Conservation (phyloP, 768 basidiomycete genomes). For the Lepiota brunneoincarnata region DNA sequence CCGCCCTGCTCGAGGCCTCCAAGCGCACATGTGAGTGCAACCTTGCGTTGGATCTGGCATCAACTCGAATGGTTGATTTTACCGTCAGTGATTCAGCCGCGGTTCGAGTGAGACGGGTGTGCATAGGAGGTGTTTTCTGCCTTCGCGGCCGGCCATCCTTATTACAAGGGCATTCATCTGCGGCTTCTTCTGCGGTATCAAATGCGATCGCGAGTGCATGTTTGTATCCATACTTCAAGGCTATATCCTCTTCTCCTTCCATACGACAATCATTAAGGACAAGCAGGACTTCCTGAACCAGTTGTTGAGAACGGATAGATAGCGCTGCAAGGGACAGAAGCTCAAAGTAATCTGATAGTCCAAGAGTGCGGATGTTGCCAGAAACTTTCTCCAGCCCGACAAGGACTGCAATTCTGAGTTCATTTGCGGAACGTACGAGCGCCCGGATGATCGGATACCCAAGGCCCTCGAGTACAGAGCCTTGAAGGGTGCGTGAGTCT, state of each 20-base stretch:
- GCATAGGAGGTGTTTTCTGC: conserved; percentile 40
- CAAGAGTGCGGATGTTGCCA: conserved; percentile 30
- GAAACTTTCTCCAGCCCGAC: conserved; percentile 58
- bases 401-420: conserved; percentile 51
- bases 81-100: conserved; percentile 32
- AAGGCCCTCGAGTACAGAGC: conserved; percentile 26
- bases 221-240: conserved; percentile 43
- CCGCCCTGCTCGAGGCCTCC: conserved; percentile 53
- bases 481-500: conserved; percentile 24
- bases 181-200: conserved; percentile 66
- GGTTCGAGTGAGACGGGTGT: conserved; percentile 35
- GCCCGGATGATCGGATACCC: conserved; percentile 37
- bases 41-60: conserved; percentile 44
- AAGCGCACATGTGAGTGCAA: conserved; percentile 68
- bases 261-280: conserved; percentile 44
- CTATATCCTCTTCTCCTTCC: conserved; percentile 14
- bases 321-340: conserved; percentile 49
- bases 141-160: conserved; percentile 52
- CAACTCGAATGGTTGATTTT: conserved; percentile 54
- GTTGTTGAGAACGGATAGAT: conserved; percentile 47
- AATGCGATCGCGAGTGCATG: conserved; percentile 56
- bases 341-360: conserved; percentile 45
- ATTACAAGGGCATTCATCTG: conserved; percentile 64
- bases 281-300: conserved; percentile 59
- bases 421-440: conserved; percentile 54